phyloP scores from a whole-genome alignment of 2,329 filamentous ascomycete species.

The Albifimbria verrucaria region DNA sequence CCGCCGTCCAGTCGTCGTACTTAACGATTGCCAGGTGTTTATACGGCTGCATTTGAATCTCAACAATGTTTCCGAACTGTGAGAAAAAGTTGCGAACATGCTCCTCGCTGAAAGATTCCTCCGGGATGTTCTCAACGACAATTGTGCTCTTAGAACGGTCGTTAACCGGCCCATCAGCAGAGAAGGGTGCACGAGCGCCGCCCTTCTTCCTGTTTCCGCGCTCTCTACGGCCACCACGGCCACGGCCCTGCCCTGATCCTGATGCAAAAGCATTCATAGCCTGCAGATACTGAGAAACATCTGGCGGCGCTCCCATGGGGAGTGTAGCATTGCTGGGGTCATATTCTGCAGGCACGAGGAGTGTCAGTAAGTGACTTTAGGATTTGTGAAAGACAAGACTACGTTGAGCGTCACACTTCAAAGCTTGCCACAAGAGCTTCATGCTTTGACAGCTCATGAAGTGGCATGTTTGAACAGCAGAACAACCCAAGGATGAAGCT shows the following conservation, averaged over 20 bases:
- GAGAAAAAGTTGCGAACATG: slow-evolving; percentile 66
- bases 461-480: too few species aligned
- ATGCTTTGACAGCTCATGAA: too few species aligned
- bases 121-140: slow-evolving; percentile 75
- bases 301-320: slow-evolving; percentile 13
- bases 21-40: slow-evolving; percentile 68
- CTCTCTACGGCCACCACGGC: slow-evolving; percentile 30
- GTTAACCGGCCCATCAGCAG: slow-evolving; percentile 58
- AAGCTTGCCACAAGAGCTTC: too few species aligned
- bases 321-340: slow-evolving; percentile 27
- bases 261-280: slow-evolving; percentile 16
- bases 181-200: slow-evolving; percentile 54
- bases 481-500: slow-evolving; percentile 4
- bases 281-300: slow-evolving; percentile 1
- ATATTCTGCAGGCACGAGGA: too few species aligned
- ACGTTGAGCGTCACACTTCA: too few species aligned
- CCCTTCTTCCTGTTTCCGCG: slow-evolving; percentile 27
- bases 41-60: slow-evolving; percentile 63
- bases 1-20: slow-evolving; percentile 62
- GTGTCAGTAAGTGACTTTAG: too few species aligned
- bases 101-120: slow-evolving; percentile 64
- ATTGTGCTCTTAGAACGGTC: slow-evolving; percentile 65
- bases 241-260: slow-evolving; percentile 22
- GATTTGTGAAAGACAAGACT: too few species aligned
- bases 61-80: slow-evolving; percentile 64